These are phyloP conservation scores for Exserohilum turcica DNA, from an alignment of 2,329 filamentous ascomycete genomes.

Conservation along the genomic window DNA sequence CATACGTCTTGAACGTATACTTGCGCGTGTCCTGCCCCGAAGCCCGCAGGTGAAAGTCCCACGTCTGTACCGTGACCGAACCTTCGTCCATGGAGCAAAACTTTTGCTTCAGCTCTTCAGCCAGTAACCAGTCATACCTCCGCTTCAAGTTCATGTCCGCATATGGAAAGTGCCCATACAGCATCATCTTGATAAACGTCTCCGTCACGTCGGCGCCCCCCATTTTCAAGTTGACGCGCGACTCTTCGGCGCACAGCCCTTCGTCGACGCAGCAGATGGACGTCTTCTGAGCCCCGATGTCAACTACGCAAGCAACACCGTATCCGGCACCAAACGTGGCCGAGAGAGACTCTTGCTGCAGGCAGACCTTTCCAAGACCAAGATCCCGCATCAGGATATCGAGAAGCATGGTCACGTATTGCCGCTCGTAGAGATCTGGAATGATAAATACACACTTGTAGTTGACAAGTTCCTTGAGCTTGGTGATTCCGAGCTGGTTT, in stretches of 20 bases:
- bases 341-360: conserved; percentile 94
- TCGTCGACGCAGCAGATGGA: conserved; percentile 97
- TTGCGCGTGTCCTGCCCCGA: conserved; percentile 88
- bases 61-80: conserved; percentile 85
- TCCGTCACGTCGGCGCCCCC: conserved; percentile 93
- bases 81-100: conserved; percentile 90
- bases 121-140: conserved; percentile 89
- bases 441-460: conserved; percentile 98
- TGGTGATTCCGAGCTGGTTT: conserved; percentile 78
- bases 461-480: conserved; percentile 80
- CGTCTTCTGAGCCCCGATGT: conserved; percentile 96
- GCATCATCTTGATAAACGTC: conserved; percentile 96
- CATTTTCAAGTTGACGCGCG: conserved; percentile 91
- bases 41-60: conserved; percentile 87
- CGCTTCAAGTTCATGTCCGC: conserved; percentile 88
- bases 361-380: conserved; percentile 85
- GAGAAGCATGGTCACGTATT: conserved; percentile 82
- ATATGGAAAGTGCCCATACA: conserved; percentile 95
- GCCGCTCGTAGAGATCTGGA: conserved; percentile 94
- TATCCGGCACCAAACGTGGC: conserved; percentile 95
- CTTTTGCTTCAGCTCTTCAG: conserved; percentile 93
- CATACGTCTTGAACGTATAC: conserved; percentile 95
- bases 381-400: conserved; percentile 88
- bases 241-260: conserved; percentile 92
- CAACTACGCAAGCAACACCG: conserved; percentile 91